Base-by-base conservation (phyloP, 306 rosid genomes). In the Senna siamea region DNA sequence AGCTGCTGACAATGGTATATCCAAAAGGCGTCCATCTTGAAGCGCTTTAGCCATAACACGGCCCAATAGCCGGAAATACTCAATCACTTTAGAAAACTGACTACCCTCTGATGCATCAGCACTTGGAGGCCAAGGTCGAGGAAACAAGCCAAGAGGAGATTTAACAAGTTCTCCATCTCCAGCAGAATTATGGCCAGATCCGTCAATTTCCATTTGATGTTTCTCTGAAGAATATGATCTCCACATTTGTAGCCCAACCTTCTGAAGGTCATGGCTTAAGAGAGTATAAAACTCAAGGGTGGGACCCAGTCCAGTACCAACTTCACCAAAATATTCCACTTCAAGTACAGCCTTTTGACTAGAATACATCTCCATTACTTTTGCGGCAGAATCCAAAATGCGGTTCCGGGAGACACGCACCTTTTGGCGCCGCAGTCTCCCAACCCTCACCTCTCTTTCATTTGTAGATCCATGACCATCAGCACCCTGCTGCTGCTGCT, bases 301-400 rank as follows among this genome's bases (percentile, higher is more conserved):
- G 55, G 99, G 99, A 77, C 99, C 99, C 81, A 95, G 78, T 57
- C 99, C 99, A 78, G 99, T 95, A 60, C 99, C 99, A 78, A 92
- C 99, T 83, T 95, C 99, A 74, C 99, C 99, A 83, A 95, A 95
- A 83, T 95, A 95, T 81, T 95, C 99, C 58, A 95, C 99, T 87
- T 95, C 99, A 78, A 95, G 98, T 58, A 95, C 96, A 62, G 98
- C 97, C 83, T 95, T 95, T 72, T 95, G 99, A 87, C 97, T 95
- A 30, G 98, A 90, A 82, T 95, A 95, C 98, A 95, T 88, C 86
- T 95, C 99, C 99, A 95, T 95, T 58, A 95, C 99, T 86, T 92
- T 92, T 11, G 96, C 96, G 65, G 99, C 99, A 66, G 99, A 95
- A 83, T 95, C 98, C 84, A 95, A 80, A 76, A 95, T 87, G 32